These are phyloP conservation scores for Myriosclerotinia duriaeana DNA, from an alignment of 2,329 filamentous ascomycete species.

Conservation along the genomic window DNA sequence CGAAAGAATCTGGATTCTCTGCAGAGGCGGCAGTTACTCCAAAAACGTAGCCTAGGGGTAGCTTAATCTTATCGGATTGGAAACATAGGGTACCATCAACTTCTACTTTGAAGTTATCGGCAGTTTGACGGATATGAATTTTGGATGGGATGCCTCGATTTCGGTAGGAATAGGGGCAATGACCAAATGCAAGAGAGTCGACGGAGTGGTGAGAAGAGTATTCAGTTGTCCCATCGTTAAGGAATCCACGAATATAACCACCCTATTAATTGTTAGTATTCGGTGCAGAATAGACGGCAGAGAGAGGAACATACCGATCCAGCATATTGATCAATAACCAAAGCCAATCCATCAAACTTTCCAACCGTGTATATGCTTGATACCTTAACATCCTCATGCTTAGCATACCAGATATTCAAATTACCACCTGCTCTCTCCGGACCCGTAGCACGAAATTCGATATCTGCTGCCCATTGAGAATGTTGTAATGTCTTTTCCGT, in stretches of 20 bases:
- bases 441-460: constrained; percentile 85
- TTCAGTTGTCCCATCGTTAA: constrained; percentile 86
- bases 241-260: constrained; percentile 84
- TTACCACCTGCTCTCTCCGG: constrained; percentile 84
- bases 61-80: constrained; percentile 71
- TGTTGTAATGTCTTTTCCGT: constrained; percentile 61
- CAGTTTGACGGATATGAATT: constrained; percentile 69
- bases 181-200: constrained; percentile 85
- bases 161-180: constrained; percentile 87
- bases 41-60: constrained; percentile 80
- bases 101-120: constrained; percentile 68
- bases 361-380: constrained; percentile 81
- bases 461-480: constrained; percentile 74
- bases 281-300: background rate
- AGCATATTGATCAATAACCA: constrained; percentile 83
- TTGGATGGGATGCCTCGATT: constrained; percentile 84
- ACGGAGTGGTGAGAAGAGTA: constrained; percentile 74
- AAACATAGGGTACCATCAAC: constrained; percentile 83
- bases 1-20: constrained; percentile 91
- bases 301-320: constrained; percentile 50
- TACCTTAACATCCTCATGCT: constrained; percentile 66
- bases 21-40: constrained; percentile 86
- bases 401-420: constrained; percentile 88
- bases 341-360: constrained; percentile 84
- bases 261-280: constrained; percentile 44